Evolutionary conservation across 2,329 filamentous ascomycete species (phyloP).

Genomic region (Sporothrix euskadiensis): DNA sequence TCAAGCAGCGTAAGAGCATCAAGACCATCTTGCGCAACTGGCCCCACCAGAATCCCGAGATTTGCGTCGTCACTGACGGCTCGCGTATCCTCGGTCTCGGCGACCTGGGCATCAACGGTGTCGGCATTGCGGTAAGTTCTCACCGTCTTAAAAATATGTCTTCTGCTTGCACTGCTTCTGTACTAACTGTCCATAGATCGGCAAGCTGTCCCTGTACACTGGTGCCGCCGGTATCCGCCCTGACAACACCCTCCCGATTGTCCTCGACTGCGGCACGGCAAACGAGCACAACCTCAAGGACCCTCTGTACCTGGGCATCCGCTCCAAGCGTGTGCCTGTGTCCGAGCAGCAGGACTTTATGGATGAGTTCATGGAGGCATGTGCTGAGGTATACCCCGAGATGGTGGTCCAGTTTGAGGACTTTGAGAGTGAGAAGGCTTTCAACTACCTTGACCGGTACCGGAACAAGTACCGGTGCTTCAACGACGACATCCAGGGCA

Average conservation of each 20-base stretch:
- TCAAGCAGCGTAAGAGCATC: slow-evolving; percentile 88
- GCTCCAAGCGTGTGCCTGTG: slow-evolving; percentile 74
- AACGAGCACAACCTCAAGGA: slow-evolving; percentile 67
- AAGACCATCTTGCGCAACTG: slow-evolving; percentile 88
- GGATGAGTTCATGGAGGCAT: slow-evolving; percentile 94
- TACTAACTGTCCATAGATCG: slow-evolving; percentile 57
- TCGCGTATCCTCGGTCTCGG: slow-evolving; percentile 90
- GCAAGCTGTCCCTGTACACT: slow-evolving; percentile 93
- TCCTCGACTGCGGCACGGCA: slow-evolving; percentile 66
- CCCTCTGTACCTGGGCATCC: slow-evolving; percentile 84
- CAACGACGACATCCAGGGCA: slow-evolving; percentile 98
- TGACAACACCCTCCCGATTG: slow-evolving; percentile 73
- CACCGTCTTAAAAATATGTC: background rate
- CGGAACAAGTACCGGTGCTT: slow-evolving; percentile 89
- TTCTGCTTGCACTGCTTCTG: background rate
- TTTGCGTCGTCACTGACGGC: slow-evolving; percentile 94
- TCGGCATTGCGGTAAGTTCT: slow-evolving; percentile 84
- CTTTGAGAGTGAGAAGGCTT: slow-evolving; percentile 90
- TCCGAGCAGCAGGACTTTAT: slow-evolving; percentile 86
- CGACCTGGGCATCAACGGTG: slow-evolving; percentile 93
- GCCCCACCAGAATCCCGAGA: slow-evolving; percentile 86
- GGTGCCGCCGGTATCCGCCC: slow-evolving; percentile 94
- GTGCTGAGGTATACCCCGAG: slow-evolving; percentile 68
- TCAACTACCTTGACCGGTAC: slow-evolving; percentile 89
- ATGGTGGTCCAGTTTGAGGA: slow-evolving; percentile 92